Conservation (phyloP, 129 eudicot species). For the carrot (Daucus carota) region DH1_v3.0 NC_030387.2:31813501-31814000, state of each 20-base stretch:
- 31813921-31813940: background rate
- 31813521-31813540: background rate
- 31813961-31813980: background rate
- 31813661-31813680: slow-evolving; percentile 58
- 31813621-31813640: slow-evolving; percentile 78
- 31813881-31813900: background rate
- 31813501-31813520: background rate
- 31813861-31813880: no score
- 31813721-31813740: slow-evolving; percentile 22
- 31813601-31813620: slow-evolving; percentile 75
- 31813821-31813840: no score
- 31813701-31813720: slow-evolving; percentile 63
- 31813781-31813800: no score
- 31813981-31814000: background rate
- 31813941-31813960: background rate
- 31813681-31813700: slow-evolving; percentile 47
- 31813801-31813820: no score
- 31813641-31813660: slow-evolving; percentile 87
- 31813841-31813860: background rate
- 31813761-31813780: background rate
- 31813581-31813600: slow-evolving; percentile 59
- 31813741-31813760: background rate
- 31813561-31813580: slow-evolving; percentile 9
- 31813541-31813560: background rate
- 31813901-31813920: background rate